Conservation (phyloP, 2,329 filamentous ascomycete genomes). For the Blastomyces silverae region DNA sequence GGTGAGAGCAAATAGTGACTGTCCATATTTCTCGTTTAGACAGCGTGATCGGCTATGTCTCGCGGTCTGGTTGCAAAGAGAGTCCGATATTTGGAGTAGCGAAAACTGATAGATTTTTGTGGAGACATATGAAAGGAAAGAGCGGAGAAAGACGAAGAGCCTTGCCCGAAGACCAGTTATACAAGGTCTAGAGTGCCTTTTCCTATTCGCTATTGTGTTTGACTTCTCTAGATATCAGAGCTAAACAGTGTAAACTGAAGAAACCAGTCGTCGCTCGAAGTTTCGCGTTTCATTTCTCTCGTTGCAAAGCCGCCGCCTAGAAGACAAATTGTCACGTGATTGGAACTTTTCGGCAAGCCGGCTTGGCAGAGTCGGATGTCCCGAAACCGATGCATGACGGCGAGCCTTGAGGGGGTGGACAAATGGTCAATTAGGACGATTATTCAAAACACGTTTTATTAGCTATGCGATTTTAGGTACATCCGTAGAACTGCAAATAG, state of each 20-base stretch:
- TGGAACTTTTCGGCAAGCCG: background rate
- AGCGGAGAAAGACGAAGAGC: background rate
- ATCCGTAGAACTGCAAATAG: background rate
- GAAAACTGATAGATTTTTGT: background rate
- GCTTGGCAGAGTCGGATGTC: background rate
- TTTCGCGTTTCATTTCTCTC: background rate
- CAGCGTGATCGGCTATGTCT: background rate
- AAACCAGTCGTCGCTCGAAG: too few species aligned
- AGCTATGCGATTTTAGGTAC: background rate
- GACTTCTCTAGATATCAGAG: background rate
- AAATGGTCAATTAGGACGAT: background rate
- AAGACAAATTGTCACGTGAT: background rate
- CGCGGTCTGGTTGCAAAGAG: background rate
- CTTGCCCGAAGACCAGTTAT: background rate
- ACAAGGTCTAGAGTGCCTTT: background rate
- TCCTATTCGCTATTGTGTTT: background rate
- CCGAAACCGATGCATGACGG: background rate
- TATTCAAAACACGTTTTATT: slow-evolving; percentile 4
- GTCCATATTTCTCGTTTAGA: background rate
- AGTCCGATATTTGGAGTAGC: background rate
- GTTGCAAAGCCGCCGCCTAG: too few species aligned
- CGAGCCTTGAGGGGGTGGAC: too few species aligned
- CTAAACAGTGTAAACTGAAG: too few species aligned
- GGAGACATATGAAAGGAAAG: background rate
- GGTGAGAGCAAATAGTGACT: background rate